Evolutionary conservation across 2,329 filamentous ascomycete genomes (phyloP), one percentile per base, ranked within the genome.

Genomic region (Oidium heveae): DNA sequence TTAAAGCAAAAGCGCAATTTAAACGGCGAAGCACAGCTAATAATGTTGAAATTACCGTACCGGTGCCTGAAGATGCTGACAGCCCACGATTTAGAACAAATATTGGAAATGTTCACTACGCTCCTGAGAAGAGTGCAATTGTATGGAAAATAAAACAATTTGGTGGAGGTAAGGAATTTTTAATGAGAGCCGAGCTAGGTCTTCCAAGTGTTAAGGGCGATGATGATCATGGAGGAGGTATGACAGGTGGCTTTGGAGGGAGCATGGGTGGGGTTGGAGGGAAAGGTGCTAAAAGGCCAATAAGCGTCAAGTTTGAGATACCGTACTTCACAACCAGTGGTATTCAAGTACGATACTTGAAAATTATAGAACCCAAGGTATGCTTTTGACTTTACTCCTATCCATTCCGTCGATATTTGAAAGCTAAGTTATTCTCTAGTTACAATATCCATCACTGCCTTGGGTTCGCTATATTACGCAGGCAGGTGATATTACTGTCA

Each of bases 111-210:
- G 91, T 98, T 13, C 91, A 98, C 70, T 98, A 98, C 66, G 89
- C 89, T 4, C 91, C 91, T 0, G 91, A 98, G 68, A 89, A 94
- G 65, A 93, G 86, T 59, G 89, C 89, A 56, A 98, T 98, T 62
- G 84, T 98, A 53, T 98, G 91, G 91, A 98, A 98, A 74, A 98
- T 98, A 68, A 98, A 98, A 74, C 91, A 98, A 65, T 98, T 98
- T 68, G 91, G 91, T 47, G 91, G 91, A n/a, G 80, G 82, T 62
- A 98, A 98, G 70, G 91, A 98, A 66, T 98, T 98, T 64, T 74
- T 98, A 62, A 98, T 98, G 91, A 84, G 91, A 55, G 91, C 91
- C 18, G 91, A 98, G 71, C 75, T 98, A 13, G 91, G 91, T 52
- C 72, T 98, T 46, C 91, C 91, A 0, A 94, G 86, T 56, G 91